These are phyloP conservation scores for Akanthomyces dipterigenus DNA, from an alignment of 2,329 filamentous ascomycete genomes.

Conservation along the genomic window DNA sequence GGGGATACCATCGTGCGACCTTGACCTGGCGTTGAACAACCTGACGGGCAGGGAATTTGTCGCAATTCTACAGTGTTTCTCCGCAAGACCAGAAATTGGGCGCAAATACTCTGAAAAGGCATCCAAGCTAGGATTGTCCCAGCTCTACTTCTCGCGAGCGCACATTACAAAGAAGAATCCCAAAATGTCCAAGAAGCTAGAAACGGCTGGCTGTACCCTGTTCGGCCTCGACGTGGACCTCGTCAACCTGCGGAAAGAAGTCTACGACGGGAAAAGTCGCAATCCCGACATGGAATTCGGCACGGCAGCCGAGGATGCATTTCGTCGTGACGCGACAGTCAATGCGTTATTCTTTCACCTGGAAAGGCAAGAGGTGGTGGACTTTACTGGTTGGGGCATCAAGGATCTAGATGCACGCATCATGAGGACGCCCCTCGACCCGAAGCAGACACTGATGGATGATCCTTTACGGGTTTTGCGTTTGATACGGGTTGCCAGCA, in stretches of 20 bases:
- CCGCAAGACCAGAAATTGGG: background rate
- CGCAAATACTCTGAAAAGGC: constrained; percentile 3
- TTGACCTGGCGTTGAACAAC: constrained; percentile 15
- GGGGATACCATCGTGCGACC: constrained; percentile 15
- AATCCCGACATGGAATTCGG: constrained; percentile 17
- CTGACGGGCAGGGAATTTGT: constrained; percentile 14
- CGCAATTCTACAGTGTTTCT: constrained; percentile 11
- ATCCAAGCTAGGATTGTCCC: constrained; percentile 5
- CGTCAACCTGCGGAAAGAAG: constrained; percentile 17
- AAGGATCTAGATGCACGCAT: constrained; percentile 12
- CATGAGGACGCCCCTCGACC: constrained; percentile 15
- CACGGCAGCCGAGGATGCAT: constrained; percentile 15
- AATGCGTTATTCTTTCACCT: constrained; percentile 16
- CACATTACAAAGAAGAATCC: constrained; percentile 13
- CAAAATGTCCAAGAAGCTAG: constrained; percentile 15
- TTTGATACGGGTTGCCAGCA: constrained; percentile 13
- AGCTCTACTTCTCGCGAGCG: constrained; percentile 7
- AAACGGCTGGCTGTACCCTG: constrained; percentile 14
- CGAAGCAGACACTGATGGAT: constrained; percentile 15
- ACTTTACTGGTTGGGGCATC: constrained; percentile 13
- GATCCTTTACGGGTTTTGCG: constrained; percentile 16
- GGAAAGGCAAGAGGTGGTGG: constrained; percentile 14
- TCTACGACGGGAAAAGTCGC: constrained; percentile 14
- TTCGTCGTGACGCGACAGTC: constrained; percentile 16
- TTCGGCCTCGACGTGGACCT: constrained; percentile 17